Percentiles rank a stretch among this genome's conserved stretches.
phyloP scores from a whole-genome alignment of 371 early-diverging fungal species.

The Catenaria anguillulae region DNA sequence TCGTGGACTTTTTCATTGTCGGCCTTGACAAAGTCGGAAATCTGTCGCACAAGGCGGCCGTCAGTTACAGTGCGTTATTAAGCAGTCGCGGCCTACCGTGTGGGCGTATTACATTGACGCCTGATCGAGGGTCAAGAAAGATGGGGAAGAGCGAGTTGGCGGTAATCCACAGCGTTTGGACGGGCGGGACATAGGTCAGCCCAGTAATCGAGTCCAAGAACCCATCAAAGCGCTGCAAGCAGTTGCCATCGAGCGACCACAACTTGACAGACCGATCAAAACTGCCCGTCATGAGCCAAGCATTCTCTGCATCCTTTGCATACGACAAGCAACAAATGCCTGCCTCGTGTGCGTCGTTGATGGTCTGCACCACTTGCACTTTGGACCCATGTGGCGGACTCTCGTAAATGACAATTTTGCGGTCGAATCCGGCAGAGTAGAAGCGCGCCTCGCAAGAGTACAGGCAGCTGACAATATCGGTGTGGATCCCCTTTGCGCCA shows the following conservation, averaged over 20 bases:
- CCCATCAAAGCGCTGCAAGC: conserved; percentile 33
- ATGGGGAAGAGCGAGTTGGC: conserved; percentile 25
- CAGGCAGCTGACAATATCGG: conserved; percentile 32
- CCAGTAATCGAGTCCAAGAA: conserved; percentile 32
- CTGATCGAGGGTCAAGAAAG: conserved; percentile 31
- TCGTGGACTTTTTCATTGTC: conserved; percentile 18
- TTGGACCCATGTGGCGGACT: conserved; percentile 30
- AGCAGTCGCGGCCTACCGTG: neutral
- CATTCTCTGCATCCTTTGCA: conserved; percentile 35
- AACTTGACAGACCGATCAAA: conserved; percentile 35
- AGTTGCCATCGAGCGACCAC: conserved; percentile 39
- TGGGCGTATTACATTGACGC: conserved; percentile 32
- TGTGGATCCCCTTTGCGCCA: conserved; percentile 16
- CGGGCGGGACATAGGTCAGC: conserved; percentile 27
- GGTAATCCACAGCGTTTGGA: conserved; percentile 35
- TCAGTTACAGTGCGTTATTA: neutral
- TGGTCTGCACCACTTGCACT: conserved; percentile 17
- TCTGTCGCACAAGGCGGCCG: conserved; percentile 14
- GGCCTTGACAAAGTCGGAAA: conserved; percentile 30
- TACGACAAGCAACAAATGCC: conserved; percentile 34
- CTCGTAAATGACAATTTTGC: conserved; percentile 34
- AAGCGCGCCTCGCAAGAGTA: conserved; percentile 32
- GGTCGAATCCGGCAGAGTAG: conserved; percentile 37
- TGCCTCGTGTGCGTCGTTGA: conserved; percentile 33
- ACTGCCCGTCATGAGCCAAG: conserved; percentile 37